These are phyloP conservation scores for Amanita pallidorosea DNA, from an alignment of 768 basidiomycete genomes.

Conservation along the genomic window DNA sequence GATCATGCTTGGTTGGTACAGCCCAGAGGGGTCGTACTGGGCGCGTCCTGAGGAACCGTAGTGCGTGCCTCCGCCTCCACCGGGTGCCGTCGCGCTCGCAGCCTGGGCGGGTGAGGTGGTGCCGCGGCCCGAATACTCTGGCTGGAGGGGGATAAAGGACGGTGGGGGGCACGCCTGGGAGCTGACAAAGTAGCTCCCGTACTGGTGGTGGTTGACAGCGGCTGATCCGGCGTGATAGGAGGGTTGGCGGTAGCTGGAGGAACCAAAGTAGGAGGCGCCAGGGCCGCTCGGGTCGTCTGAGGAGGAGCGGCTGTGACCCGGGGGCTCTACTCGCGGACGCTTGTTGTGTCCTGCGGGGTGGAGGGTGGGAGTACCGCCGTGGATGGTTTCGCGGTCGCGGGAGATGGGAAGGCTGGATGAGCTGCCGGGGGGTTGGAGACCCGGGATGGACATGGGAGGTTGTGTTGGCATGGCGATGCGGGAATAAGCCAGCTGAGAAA, in stretches of 20 bases:
- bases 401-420: conserved; percentile 18
- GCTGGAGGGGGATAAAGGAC: conserved; percentile 21
- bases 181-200: conserved; percentile 17
- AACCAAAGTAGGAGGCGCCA: conserved; percentile 1
- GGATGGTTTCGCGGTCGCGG: conserved; percentile 16
- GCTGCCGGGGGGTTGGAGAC: conserved; percentile 13
- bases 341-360: conserved; percentile 13
- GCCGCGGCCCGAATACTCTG: conserved; percentile 14
- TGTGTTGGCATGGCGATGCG: conserved; percentile 19
- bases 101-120: conserved; percentile 6
- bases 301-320: conserved; percentile 15
- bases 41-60: background rate
- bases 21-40: background rate
- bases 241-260: conserved; percentile 7
- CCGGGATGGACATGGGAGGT: conserved; percentile 18
- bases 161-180: conserved; percentile 16
- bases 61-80: conserved; percentile 8
- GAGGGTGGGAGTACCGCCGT: conserved; percentile 3
- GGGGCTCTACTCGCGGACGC: conserved; percentile 12
- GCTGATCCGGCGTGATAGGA: conserved; percentile 11
- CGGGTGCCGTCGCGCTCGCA: conserved; percentile 7
- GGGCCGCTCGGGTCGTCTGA: conserved; percentile 15
- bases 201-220: conserved; percentile 9
- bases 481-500: conserved; percentile 10
- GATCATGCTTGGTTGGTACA: conserved; percentile 4